Evolutionary conservation across 768 basidiomycete species (phyloP), one percentile per base, ranked within the genome.

Genomic region (Exsudoporus frostii): DNA sequence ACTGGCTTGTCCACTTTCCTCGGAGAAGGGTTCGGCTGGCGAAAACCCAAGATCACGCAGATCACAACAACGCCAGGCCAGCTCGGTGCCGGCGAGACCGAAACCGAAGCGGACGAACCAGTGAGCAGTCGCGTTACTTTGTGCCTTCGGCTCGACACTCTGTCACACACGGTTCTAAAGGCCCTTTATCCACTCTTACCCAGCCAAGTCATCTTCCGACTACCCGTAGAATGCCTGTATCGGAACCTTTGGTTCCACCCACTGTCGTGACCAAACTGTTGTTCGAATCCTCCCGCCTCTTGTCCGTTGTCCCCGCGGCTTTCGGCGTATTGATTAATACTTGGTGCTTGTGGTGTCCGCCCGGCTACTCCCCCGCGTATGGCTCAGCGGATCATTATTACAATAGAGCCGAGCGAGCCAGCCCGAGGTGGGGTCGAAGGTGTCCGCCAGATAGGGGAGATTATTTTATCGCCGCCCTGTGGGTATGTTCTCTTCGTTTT

Each of bases 21-120:
- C 55, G 68, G 64, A 39, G 56, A 60, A 34, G 57, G 67, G 6
- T 24, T 69, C 20, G 58, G 66, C 7, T 64, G 66, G 50, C 69
- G 73, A 24, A 73, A 71, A 27, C 65, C 73, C 46, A 81, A 76
- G 62, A 68, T 67, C 32, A 50, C 54, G 1, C 68, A 69, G 52
- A 88, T 89, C 61, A 85, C 80, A n/a, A 89, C 87, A 0, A 74
- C 80, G 0, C 81, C 79, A 17, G 85, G 78, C 3, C 73, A 73
- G 50, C 62, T 72, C 37, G 83, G 87, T 55, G 86, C 85, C 25
- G 86, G 86, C 7, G 88, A 90, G 70, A 89, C 88, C 0, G 88
- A 90, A 64, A 89, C 88, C 0, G 88, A 90, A 64, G 76, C 80
- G 13, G 88, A 90, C 60, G 88, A 90, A 61, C 83, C 83, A 33